Conservation (phyloP, 179 eudicot genomes). For the Spinacia oleracea region DNA sequence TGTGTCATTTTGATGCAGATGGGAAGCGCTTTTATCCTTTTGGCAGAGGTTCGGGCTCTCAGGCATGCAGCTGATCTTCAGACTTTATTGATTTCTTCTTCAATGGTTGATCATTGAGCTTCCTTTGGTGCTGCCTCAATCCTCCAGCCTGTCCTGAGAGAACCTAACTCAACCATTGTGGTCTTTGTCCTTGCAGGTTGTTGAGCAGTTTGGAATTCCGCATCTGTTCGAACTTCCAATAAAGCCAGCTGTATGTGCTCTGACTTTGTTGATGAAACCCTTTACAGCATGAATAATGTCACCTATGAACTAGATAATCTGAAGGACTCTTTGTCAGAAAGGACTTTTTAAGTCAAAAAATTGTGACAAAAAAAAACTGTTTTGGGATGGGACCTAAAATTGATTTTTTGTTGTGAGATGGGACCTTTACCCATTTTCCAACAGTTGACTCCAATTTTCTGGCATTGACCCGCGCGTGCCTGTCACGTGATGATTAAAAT, state of each 20-base stretch:
- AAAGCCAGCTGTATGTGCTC: constrained; percentile 72
- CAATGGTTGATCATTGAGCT: constrained; percentile 35
- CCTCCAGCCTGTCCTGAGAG: not conserved
- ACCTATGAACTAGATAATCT: not conserved
- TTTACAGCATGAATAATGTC: not conserved
- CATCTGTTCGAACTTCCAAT: constrained; percentile 95
- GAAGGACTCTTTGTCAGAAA: no score
- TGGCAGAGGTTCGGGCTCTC: constrained; percentile 98
- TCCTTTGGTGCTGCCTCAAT: constrained; percentile 18
- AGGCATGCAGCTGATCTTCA: constrained; percentile 58
- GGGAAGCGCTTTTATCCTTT: constrained; percentile 97
- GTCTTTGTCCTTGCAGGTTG: constrained; percentile 61
- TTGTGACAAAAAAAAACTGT: no score
- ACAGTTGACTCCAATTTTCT: no score
- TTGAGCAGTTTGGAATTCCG: constrained; percentile 94
- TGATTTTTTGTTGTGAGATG: no score
- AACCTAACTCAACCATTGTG: constrained; percentile 20
- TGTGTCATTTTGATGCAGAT: constrained; percentile 99
- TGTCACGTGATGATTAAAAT: no score
- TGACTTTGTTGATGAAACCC: not conserved
- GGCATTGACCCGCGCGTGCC: no score
- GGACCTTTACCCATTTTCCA: no score
- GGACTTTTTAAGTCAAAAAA: no score
- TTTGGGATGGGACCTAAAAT: no score
- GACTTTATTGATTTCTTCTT: constrained; percentile 34